These are phyloP conservation scores for Naegleria fowleri DNA, from an alignment of 208 protist species.

Conservation along the genomic window DNA sequence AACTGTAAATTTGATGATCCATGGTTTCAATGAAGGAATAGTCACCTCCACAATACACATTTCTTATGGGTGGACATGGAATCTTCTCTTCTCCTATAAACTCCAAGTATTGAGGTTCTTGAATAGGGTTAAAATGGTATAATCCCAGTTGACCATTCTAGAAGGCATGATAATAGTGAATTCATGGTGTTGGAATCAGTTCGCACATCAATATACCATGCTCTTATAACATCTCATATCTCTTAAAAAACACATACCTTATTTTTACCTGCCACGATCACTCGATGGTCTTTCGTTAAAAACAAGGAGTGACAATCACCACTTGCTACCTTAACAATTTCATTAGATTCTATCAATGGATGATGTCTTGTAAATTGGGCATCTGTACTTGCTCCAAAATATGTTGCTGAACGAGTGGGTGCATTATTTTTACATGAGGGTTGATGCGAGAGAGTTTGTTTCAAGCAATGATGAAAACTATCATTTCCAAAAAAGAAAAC, in stretches of 20 bases:
- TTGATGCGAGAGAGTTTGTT: too few relatives aligned
- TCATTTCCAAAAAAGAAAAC: background rate
- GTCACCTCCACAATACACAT: background rate
- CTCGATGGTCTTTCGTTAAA: background rate
- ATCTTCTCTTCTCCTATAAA: background rate
- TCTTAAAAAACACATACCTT: background rate
- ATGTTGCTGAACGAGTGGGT: background rate
- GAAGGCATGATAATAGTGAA: background rate
- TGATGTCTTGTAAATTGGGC: background rate
- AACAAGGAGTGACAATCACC: background rate
- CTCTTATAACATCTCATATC: too few relatives aligned
- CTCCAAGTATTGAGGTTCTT: background rate
- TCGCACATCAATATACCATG: too few relatives aligned
- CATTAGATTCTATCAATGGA: background rate
- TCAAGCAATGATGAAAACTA: background rate
- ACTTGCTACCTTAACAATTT: background rate
- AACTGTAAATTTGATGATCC: background rate
- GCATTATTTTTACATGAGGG: too few relatives aligned
- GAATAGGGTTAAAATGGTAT: background rate
- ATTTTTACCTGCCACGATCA: conserved; percentile 1
- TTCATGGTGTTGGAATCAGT: too few relatives aligned
- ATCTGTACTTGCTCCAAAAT: conserved; percentile 3
- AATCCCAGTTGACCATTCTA: conserved; percentile 6
- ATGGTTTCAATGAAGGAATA: background rate
- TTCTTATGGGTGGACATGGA: background rate